Evolutionary conservation across 257 asterid genomes (phyloP), one percentile per base, ranked within the genome.

Genomic region (Nicotiana noctiflora): DNA sequence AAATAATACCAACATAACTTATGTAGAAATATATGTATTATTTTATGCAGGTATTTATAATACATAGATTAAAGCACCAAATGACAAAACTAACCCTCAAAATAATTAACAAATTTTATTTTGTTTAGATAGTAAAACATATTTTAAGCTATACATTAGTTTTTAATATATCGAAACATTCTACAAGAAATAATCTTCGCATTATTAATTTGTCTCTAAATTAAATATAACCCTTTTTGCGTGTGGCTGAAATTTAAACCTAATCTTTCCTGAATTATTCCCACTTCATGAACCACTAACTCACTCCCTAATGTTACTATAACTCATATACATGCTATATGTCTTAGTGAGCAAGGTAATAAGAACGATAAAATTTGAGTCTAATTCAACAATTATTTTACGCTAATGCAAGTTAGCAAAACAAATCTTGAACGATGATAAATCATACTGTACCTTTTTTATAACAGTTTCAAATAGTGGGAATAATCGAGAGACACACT

Each of bases 211-310:
- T 57, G 9, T 9, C 23, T 15, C 18, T 5, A 2, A 3, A 12
- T 57, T 18, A 12, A 12, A 12, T 57, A 7, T 5, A 12, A 12
- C n/a, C 9, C 11, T 8, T 3, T 17, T 68, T 37, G n/a, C 21
- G 8, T 34, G 9, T 68, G 8, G 12, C 19, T 46, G 6, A 12
- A 13, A 8, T 19, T 62, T 62, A 62, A 25, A 62, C 4, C 15
- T 4, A 4, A 62, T 13, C 19, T 62, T 62, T 1, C 70, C 70
- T 49, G 8, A n/a, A 59, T 74, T 53, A 49, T 5, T 46, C 19
- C 5, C 57, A 46, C 61, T 6, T 74, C 34, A 44, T 19, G 21
- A 44, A 52, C 74, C 81, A 89, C 88, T 88, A 81, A 81, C 72
- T 13, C 68, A 62, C 37, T 8, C 68, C 40, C 19, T 62, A 62